phyloP scores from a whole-genome alignment of 2,329 filamentous ascomycete species.

The Fusarium vanettenii region DNA sequence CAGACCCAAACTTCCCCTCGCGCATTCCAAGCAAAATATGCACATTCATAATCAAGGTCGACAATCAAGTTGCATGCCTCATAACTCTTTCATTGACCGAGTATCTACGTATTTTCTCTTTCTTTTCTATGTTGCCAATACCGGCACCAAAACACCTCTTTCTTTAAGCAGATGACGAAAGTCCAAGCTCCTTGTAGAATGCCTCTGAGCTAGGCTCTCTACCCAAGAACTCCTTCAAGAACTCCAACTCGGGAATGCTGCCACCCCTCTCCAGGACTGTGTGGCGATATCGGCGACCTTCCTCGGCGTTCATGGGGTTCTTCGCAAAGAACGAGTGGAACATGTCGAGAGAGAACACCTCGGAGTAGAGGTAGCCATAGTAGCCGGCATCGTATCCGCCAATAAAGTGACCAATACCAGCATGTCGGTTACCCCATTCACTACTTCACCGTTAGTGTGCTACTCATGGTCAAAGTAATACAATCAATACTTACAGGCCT shows the following conservation, averaged over 20 bases:
- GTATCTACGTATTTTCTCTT: neutral
- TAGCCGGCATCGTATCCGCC: constrained; percentile 89
- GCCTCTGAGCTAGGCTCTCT: constrained; percentile 81
- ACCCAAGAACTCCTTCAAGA: constrained; percentile 81
- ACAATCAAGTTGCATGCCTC: neutral
- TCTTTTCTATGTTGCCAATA: constrained; percentile 13
- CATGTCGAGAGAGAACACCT: constrained; percentile 89
- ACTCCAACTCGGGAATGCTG: constrained; percentile 83
- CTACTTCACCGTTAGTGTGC: constrained; percentile 51
- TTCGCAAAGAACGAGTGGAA: constrained; percentile 83
- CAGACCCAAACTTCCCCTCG: neutral
- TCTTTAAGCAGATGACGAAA: constrained; percentile 36
- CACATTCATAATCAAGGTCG: constrained; percentile 1
- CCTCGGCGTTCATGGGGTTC: constrained; percentile 80
- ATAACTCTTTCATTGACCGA: neutral
- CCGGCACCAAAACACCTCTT: neutral
- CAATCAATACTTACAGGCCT: constrained; percentile 56
- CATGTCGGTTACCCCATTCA: constrained; percentile 81
- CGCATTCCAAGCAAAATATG: neutral
- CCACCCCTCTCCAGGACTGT: constrained; percentile 83
- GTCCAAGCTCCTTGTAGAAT: constrained; percentile 82
- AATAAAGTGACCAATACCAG: constrained; percentile 85
- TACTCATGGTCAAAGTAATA: neutral
- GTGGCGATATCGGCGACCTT: constrained; percentile 81
- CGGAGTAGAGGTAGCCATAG: constrained; percentile 79